phyloP scores from a whole-genome alignment of 371 early-diverging fungal genomes.

The Coemansia sp. region DNA sequence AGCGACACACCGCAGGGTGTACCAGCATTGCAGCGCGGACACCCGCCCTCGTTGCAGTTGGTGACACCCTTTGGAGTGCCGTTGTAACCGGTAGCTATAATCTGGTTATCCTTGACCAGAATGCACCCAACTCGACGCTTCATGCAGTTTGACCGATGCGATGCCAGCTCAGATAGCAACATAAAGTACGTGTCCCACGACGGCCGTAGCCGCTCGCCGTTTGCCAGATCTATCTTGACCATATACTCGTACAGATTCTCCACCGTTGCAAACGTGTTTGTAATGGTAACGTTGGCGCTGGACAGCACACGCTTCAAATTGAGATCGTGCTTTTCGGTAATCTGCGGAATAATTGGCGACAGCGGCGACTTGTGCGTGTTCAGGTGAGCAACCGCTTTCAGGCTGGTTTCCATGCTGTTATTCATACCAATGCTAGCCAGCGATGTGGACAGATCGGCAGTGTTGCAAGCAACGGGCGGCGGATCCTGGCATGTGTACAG shows the following conservation, averaged over 20 bases:
- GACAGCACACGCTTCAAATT: conserved; percentile 32
- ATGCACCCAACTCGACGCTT: conserved; percentile 97
- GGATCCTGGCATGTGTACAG: conserved; percentile 24
- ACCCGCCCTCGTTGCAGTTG: conserved; percentile 97
- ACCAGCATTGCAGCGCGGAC: conserved; percentile 86
- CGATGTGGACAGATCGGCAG: background rate
- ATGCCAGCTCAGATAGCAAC: conserved; percentile 87
- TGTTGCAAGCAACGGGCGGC: background rate
- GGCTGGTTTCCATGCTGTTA: conserved; percentile 7
- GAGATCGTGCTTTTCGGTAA: conserved; percentile 12
- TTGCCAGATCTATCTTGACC: conserved; percentile 57
- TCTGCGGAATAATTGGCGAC: conserved; percentile 25
- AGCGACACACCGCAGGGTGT: conserved; percentile 74
- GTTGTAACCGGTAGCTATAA: conserved; percentile 97
- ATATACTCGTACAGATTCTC: conserved; percentile 53
- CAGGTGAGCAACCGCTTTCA: background rate
- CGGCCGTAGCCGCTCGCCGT: conserved; percentile 77
- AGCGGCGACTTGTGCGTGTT: background rate
- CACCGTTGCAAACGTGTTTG: conserved; percentile 57
- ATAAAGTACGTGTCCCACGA: conserved; percentile 98
- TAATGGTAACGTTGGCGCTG: conserved; percentile 38
- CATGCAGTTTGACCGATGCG: conserved; percentile 90
- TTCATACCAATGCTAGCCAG: conserved; percentile 2
- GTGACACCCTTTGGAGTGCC: conserved; percentile 89
- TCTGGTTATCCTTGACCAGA: conserved; percentile 82